Conservation (phyloP, 352 stramenopile species). For the Pelagophyceae sp. region DNA sequence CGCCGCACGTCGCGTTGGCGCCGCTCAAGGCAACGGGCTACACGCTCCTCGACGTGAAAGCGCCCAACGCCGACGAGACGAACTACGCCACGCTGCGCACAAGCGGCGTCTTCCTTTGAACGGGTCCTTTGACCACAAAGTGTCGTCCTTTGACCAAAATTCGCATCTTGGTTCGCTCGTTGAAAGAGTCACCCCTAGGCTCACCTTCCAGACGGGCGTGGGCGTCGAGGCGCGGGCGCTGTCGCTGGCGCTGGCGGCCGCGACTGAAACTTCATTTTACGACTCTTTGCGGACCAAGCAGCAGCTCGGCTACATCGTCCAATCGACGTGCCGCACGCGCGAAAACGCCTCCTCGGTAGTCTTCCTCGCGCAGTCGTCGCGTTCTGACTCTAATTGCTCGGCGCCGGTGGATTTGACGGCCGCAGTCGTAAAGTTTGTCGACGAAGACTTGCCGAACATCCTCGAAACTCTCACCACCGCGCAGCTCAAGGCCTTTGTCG, state of each 20-base stretch:
- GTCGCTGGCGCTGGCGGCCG: neutral
- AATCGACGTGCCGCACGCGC: slow-evolving; percentile 28
- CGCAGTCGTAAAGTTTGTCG: neutral
- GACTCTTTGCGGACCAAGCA: slow-evolving; percentile 67
- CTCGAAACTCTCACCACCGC: neutral
- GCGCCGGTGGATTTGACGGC: neutral
- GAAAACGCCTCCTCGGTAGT: neutral
- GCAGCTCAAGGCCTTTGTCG: neutral
- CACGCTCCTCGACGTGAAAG: neutral
- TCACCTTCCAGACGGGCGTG: neutral
- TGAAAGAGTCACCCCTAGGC: too few species aligned
- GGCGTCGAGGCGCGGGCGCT: neutral
- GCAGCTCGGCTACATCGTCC: slow-evolving; percentile 72
- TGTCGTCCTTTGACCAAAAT: too few species aligned
- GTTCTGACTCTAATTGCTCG: neutral
- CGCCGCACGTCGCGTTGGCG: neutral
- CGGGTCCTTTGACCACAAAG: too few species aligned
- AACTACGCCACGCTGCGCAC: neutral
- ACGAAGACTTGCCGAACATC: neutral
- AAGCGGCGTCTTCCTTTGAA: too few species aligned
- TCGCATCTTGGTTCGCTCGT: too few species aligned
- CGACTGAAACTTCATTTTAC: slow-evolving; percentile 72
- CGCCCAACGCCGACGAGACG: neutral
- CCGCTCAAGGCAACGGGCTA: neutral
- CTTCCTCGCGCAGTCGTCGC: slow-evolving; percentile 1